These are phyloP conservation scores for Phylloporus scabripes DNA, from an alignment of 768 basidiomycete genomes.

Conservation along the genomic window DNA sequence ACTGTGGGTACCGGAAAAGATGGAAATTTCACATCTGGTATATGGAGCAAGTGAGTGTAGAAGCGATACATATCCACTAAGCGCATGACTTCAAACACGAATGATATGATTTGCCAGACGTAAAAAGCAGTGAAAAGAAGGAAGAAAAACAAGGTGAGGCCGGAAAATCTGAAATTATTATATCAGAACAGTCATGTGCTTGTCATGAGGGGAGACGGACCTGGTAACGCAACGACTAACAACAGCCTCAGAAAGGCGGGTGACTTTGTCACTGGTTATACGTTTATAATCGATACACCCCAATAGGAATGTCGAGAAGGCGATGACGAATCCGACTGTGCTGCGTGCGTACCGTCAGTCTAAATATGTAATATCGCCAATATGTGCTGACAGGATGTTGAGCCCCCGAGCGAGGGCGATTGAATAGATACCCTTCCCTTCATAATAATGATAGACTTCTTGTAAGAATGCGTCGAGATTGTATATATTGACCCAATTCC, in stretches of 20 bases:
- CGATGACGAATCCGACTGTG: slow-evolving; percentile 95
- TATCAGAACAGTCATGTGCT: slow-evolving; percentile 12
- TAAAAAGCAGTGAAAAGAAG: slow-evolving; percentile 84
- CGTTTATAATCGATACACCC: slow-evolving; percentile 92
- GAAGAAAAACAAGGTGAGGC: slow-evolving; percentile 79
- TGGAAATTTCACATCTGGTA: slow-evolving; percentile 74
- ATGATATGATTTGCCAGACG: slow-evolving; percentile 79
- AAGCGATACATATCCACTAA: slow-evolving; percentile 94
- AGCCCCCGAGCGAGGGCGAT: slow-evolving; percentile 86
- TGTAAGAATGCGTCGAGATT: slow-evolving; percentile 94
- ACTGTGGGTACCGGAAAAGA: background rate
- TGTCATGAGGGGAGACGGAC: slow-evolving; percentile 39
- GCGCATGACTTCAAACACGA: slow-evolving; percentile 66
- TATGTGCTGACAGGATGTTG: slow-evolving; percentile 81
- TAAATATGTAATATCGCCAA: slow-evolving; percentile 11
- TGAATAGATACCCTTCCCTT: slow-evolving; percentile 93
- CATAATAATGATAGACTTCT: slow-evolving; percentile 94
- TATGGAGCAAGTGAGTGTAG: slow-evolving; percentile 87
- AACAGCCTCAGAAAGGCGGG: slow-evolving; percentile 73
- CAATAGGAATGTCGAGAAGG: slow-evolving; percentile 94
- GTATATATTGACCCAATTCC: slow-evolving; percentile 99
- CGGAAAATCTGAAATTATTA: slow-evolving; percentile 58
- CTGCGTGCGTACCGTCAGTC: slow-evolving; percentile 42
- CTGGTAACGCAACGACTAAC: slow-evolving; percentile 79
- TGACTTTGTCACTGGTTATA: slow-evolving; percentile 61